A percentile compares a stretch with the other conserved stretches of the same genome.
These are phyloP conservation scores for Pulveroboletus ravenelii DNA, from an alignment of 768 basidiomycete species.

Conservation along the genomic window DNA sequence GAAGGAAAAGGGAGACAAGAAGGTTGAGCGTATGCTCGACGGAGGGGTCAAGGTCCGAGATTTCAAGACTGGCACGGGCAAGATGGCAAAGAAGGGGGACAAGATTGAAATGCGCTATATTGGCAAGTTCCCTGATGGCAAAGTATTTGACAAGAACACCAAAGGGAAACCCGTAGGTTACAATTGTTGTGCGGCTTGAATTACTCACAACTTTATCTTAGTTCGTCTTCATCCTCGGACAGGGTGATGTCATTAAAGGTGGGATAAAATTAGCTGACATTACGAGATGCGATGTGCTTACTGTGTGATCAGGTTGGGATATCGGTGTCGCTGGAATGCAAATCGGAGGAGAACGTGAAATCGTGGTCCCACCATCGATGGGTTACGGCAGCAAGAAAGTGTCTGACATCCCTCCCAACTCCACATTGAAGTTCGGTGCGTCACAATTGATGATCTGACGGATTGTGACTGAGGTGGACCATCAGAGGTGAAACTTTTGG, in stretches of 20 bases:
- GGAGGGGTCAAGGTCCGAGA: slow-evolving; percentile 78
- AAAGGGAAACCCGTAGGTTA: slow-evolving; percentile 78
- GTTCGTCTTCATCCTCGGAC: slow-evolving; percentile 77
- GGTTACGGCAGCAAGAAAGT: slow-evolving; percentile 66
- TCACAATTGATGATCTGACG: slow-evolving; percentile 7
- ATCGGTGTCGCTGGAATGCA: slow-evolving; percentile 91
- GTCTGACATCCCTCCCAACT: slow-evolving; percentile 65
- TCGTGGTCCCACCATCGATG: slow-evolving; percentile 69
- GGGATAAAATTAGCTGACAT: slow-evolving; percentile 7
- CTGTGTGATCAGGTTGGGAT: slow-evolving; percentile 66
- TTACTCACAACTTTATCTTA: slow-evolving; percentile 24
- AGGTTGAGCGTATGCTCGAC: slow-evolving; percentile 39
- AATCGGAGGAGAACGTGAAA: slow-evolving; percentile 78
- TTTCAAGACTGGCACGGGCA: slow-evolving; percentile 74
- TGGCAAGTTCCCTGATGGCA: slow-evolving; percentile 78
- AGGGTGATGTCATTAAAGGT: slow-evolving; percentile 92
- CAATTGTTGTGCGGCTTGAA: slow-evolving; percentile 5
- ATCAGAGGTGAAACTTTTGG: slow-evolving; percentile 68
- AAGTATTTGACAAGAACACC: slow-evolving; percentile 73
- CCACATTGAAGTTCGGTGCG: slow-evolving; percentile 80
- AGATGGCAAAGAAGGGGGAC: slow-evolving; percentile 81
- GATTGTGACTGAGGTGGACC: slow-evolving; percentile 6
- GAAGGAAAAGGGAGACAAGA: slow-evolving; percentile 25
- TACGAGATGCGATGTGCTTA: slow-evolving; percentile 1
- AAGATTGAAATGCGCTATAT: slow-evolving; percentile 86